phyloP scores from a whole-genome alignment of 192 early-diverging fungal genomes.

The Backusella parvicylindrica region DNA sequence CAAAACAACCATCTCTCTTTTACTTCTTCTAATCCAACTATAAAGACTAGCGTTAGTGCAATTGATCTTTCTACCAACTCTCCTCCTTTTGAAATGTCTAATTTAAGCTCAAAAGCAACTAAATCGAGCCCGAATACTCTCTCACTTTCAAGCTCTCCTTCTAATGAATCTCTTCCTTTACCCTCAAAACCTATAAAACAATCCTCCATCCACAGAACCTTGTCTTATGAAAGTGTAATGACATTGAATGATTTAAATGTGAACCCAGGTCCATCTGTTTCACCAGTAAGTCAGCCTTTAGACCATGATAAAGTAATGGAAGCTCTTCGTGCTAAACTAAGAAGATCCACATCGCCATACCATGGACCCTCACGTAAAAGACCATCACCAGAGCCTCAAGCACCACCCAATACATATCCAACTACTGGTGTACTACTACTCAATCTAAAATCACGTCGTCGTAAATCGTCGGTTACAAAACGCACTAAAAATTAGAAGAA shows the following conservation, averaged over 20 bases:
- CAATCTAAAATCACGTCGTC: slow-evolving; percentile 5
- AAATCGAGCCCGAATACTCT: background rate
- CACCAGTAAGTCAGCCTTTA: background rate
- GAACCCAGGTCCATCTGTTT: background rate
- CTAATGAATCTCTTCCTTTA: background rate
- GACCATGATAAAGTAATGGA: slow-evolving; percentile 7
- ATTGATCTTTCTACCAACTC: background rate
- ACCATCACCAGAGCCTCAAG: background rate
- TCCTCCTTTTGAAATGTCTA: background rate
- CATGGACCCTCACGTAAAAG: background rate
- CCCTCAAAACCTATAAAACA: slow-evolving; percentile 1
- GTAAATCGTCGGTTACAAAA: slow-evolving; percentile 3
- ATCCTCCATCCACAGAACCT: background rate
- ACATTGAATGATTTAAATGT: slow-evolving; percentile 1
- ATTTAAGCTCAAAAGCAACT: background rate
- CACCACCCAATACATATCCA: slow-evolving; percentile 4
- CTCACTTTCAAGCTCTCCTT: background rate
- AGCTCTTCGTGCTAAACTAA: slow-evolving; percentile 3
- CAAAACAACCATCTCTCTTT: background rate
- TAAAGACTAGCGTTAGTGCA: background rate
- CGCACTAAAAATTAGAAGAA: background rate
- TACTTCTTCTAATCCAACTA: background rate
- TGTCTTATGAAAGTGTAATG: slow-evolving; percentile 13
- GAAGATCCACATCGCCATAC: background rate
- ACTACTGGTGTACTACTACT: background rate